phyloP scores from a whole-genome alignment of 2,329 filamentous ascomycete genomes.

The Trichoderma koningii region DNA sequence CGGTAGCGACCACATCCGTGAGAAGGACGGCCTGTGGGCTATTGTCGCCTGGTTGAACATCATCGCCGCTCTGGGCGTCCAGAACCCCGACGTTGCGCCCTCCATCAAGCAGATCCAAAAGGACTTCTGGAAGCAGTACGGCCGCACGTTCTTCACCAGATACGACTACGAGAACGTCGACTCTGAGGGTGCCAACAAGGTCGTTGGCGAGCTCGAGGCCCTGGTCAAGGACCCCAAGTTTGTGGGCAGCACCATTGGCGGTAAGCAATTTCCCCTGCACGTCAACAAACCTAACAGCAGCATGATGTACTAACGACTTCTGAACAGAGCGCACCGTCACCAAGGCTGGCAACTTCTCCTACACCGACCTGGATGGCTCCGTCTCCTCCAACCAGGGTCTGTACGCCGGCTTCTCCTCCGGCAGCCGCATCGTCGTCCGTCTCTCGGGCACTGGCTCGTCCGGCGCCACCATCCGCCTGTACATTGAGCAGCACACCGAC shows the following conservation, averaged over 20 bases:
- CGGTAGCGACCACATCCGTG: slow-evolving; percentile 96
- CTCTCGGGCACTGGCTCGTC: slow-evolving; percentile 93
- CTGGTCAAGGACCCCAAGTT: slow-evolving; percentile 75
- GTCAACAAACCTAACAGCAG: slow-evolving; percentile 25
- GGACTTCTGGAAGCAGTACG: slow-evolving; percentile 95
- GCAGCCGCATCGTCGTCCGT: slow-evolving; percentile 91
- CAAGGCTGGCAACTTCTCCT: slow-evolving; percentile 94
- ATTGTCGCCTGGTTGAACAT: slow-evolving; percentile 98
- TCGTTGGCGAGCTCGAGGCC: slow-evolving; percentile 77
- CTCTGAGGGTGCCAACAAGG: slow-evolving; percentile 85
- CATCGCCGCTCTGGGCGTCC: slow-evolving; percentile 87
- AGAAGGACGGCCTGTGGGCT: slow-evolving; percentile 98
- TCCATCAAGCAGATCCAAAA: slow-evolving; percentile 96
- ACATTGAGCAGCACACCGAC: slow-evolving; percentile 92
- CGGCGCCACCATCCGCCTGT: slow-evolving; percentile 93
- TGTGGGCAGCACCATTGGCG: slow-evolving; percentile 77
- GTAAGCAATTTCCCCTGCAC: slow-evolving; percentile 44
- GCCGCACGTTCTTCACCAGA: slow-evolving; percentile 97
- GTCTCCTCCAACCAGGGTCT: slow-evolving; percentile 95
- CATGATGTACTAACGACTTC: slow-evolving; percentile 20
- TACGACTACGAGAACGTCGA: slow-evolving; percentile 98
- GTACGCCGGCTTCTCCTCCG: slow-evolving; percentile 90
- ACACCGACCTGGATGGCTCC: slow-evolving; percentile 97
- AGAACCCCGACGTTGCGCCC: slow-evolving; percentile 75
- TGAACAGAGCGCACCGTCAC: slow-evolving; percentile 70